Evolutionary conservation across 352 stramenopile genomes (phyloP), one percentile per base, ranked within the genome.

Genomic region (Phytopythium sindhum): DNA sequence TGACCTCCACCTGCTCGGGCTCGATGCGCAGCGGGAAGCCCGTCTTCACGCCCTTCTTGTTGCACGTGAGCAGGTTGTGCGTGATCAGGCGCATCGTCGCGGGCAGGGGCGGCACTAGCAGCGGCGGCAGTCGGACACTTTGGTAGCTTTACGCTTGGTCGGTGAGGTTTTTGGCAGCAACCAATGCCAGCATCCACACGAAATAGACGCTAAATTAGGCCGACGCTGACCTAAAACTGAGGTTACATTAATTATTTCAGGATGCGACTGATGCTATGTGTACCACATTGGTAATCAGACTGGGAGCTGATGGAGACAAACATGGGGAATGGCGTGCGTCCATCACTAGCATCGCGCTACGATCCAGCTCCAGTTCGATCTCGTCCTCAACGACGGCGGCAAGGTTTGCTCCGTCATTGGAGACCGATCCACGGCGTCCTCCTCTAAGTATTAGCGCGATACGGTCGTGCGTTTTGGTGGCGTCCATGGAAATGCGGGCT

Each of bases 1-100:
- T 73, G 29, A 96, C 88, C 64, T 96, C 86, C 24, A 96, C 72
- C 61, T 94, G 69, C 11, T 82, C 77, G 10, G 86, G 74, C 61
- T 97, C 89, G 41, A 98, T 95, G 55, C 67, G 63, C 47, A 98
- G 75, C n/a, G 94, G 94, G 68, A 96, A 98, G 47, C 94, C 94
- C 52, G 96, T 95, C 65, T 75, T 69, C 15, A 98, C 94, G 60
- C 90, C 93, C 72, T 98, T 98, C 71, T 97, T 96, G 73, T 97
- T 97, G 77, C 86, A 98, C 60, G 89, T 77, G 57, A 98, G 90
- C 81, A 97, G 84, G 76, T 98, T 98, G 77, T 98, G 93, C 35
- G 93, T 98, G 70, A 98, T 94, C 31, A 98, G 80, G 37, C 89
- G 86, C 89, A 97, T 97, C 61, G 41, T 65, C 42, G 29, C 41